A percentile compares a stretch with the other conserved stretches of the same genome.
These are phyloP conservation scores for Thielaviopsis populi DNA, from an alignment of 2,329 filamentous ascomycete genomes.

Conservation along the genomic window DNA sequence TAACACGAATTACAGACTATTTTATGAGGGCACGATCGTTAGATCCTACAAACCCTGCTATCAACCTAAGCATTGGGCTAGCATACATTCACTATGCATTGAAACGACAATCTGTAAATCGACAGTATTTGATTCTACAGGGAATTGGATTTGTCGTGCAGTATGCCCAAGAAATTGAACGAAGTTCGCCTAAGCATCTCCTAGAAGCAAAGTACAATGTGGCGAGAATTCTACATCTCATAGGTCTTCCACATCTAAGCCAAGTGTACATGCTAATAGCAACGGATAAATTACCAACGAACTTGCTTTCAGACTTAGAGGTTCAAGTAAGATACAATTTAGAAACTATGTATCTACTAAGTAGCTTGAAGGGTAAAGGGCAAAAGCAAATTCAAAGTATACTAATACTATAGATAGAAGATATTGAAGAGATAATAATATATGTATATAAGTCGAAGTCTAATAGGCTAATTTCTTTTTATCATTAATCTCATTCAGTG, in stretches of 20 bases:
- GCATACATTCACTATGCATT: conserved; percentile 79
- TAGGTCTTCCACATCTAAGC: conserved; percentile 19
- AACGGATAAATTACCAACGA: neutral
- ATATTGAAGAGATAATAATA: no score
- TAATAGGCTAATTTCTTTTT: no score
- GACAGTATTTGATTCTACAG: conserved; percentile 76
- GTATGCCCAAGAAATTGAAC: conserved; percentile 37
- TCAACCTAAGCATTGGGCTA: conserved; percentile 68
- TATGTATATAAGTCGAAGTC: no score
- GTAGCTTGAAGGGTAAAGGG: neutral
- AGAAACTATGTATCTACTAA: neutral
- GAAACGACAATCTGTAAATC: conserved; percentile 78
- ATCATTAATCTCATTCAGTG: no score
- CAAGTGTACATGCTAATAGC: conserved; percentile 12
- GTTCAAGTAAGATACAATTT: conserved; percentile 10
- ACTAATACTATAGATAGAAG: no score
- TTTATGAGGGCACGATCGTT: conserved; percentile 65
- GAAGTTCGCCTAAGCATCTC: conserved; percentile 17
- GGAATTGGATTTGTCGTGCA: conserved; percentile 65
- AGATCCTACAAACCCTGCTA: conserved; percentile 58
- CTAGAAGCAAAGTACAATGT: conserved; percentile 77
- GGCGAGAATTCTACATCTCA: conserved; percentile 53
- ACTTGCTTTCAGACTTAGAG: conserved; percentile 8
- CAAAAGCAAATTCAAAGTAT: no score
- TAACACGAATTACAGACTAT: conserved; percentile 40